Base-by-base conservation (phyloP, 345 rosid genomes). In the Dovyalis caffra region DNA sequence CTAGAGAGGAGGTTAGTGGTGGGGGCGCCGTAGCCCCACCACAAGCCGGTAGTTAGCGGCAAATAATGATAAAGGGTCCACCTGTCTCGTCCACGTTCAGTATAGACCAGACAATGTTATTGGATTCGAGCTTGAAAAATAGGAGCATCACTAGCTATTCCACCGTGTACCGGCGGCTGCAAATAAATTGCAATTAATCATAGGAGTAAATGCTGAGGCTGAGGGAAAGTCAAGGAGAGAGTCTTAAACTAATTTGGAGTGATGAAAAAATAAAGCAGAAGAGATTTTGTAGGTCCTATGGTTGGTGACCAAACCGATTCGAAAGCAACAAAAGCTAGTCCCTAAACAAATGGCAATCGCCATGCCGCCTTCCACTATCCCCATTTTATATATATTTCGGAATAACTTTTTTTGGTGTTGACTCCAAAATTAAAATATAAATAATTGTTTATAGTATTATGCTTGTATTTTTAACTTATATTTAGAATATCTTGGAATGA, bases 301-400 rank as follows among this genome's bases (percentile, higher is more conserved):
- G 67, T 64, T 64, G 67, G 67, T 64, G 37, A 64, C 67, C 67
- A 32, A 64, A 64, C 37, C 40, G 67, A 20, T 64, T 64, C 40
- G 67, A 31, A 62, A 26, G 35, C 65, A 62, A 62, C 16, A 31
- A 62, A 62, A 62, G n/a, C 21, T 0, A 2, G 21, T 62, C 32
- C 34, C 12, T 29, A 1, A 3, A 14, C 1, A 12, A 2, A 9
- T 53, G 14, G 60, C 60, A 1, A 56, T 56, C 60, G 8, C 60
- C 60, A 23, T 28, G 60, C 60, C 12, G 60, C 60, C 28, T 8
- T 56, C 28, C 26, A 56, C 60, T 56, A 3, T 16, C 53, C 8
- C n/a, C 9, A 3, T 12, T 40, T 40, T 40, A n/a, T n/a, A n/a
- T n/a, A n/a, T n/a, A n/a, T n/a, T n/a, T n/a, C n/a, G n/a, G n/a